Conservation (phyloP, 331 rosid species). For the Spiraea crenata region DNA sequence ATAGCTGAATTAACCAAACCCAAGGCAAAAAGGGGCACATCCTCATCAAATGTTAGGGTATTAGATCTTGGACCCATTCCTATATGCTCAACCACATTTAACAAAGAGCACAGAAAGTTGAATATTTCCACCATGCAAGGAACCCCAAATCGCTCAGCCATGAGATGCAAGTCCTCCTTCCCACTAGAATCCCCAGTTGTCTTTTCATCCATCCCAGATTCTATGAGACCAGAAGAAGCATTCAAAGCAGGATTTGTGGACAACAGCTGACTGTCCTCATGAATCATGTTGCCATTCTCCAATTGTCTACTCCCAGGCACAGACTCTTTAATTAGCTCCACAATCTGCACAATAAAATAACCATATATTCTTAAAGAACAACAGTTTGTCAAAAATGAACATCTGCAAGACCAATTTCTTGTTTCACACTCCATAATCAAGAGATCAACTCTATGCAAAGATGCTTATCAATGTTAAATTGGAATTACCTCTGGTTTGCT, state of each 20-base stretch:
- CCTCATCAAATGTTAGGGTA: constrained; percentile 86
- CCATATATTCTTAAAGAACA: constrained; percentile 19
- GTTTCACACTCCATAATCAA: not conserved
- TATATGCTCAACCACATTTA: constrained; percentile 66
- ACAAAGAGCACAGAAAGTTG: constrained; percentile 75
- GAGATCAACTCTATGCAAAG: not conserved
- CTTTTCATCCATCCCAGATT: constrained; percentile 45
- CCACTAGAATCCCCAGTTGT: constrained; percentile 35
- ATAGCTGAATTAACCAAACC: constrained; percentile 80
- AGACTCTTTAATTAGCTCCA: constrained; percentile 50
- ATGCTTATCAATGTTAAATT: not conserved
- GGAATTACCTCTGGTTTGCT: constrained; percentile 58
- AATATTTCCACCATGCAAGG: constrained; percentile 97
- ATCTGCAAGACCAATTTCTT: not conserved
- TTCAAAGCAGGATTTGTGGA: constrained; percentile 44
- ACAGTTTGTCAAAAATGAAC: not conserved
- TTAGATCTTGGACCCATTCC: constrained; percentile 64
- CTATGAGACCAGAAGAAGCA: constrained; percentile 36
- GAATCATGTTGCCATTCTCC: constrained; percentile 68
- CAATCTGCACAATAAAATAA: constrained; percentile 54
- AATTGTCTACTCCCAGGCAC: constrained; percentile 53
- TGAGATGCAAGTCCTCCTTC: constrained; percentile 56
- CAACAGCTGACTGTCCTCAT: constrained; percentile 53
- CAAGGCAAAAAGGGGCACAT: constrained; percentile 90
- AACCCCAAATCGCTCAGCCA: constrained; percentile 83